Conservation (phyloP, 2,329 filamentous ascomycete genomes). For the Colletotrichum musicola region DNA sequence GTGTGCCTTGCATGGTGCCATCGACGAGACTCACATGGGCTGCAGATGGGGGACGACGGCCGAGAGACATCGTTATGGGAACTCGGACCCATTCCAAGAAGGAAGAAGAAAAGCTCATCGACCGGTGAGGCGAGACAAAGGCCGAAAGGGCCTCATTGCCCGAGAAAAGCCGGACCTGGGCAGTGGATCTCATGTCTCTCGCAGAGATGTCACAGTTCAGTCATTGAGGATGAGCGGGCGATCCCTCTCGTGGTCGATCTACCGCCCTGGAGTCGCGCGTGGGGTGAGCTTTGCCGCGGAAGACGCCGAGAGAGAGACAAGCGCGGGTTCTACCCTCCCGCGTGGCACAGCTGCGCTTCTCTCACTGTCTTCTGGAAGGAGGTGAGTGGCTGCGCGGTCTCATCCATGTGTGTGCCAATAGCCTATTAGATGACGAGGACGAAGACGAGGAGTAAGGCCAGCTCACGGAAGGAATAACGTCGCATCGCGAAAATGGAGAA, state of each 20-base stretch:
- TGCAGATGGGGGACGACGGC: neutral
- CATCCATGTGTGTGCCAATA: neutral
- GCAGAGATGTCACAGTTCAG: conserved; percentile 3
- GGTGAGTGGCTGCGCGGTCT: neutral
- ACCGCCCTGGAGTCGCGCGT: conserved; percentile 5
- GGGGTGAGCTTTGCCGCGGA: neutral
- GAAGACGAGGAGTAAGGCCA: neutral
- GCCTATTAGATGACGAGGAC: conserved; percentile 1
- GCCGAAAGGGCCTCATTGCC: conserved; percentile 22
- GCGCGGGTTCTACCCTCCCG: neutral
- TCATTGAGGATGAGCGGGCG: neutral
- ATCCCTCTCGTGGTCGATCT: conserved; percentile 5
- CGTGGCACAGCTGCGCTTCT: neutral
- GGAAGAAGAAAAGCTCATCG: neutral
- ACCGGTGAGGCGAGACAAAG: neutral
- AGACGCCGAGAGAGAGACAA: neutral
- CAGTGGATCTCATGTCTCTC: conserved; percentile 15
- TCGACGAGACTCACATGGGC: neutral
- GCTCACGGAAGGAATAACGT: neutral
- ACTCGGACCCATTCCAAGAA: neutral
- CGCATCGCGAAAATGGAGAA: too few relatives aligned
- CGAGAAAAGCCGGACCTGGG: conserved; percentile 2
- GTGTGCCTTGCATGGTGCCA: neutral
- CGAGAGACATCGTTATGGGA: conserved; percentile 22
- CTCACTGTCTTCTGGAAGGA: conserved; percentile 31